Percentiles rank a stretch among this genome's conserved stretches.
Conservation (phyloP, 441 rosid genomes). For the Syzygium syzygioides region DNA sequence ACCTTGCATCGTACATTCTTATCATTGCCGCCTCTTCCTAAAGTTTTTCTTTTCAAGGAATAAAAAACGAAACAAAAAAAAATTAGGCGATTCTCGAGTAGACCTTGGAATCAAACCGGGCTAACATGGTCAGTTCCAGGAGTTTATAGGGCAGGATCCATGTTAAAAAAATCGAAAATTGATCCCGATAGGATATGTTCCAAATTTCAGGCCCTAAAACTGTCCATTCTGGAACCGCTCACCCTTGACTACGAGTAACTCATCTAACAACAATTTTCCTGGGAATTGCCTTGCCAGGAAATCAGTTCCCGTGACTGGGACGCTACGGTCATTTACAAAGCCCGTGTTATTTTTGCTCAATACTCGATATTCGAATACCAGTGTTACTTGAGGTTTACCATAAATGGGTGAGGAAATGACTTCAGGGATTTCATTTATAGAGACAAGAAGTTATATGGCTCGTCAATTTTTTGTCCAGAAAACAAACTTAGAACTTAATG, state of each 20-base stretch:
- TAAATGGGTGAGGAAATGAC: neutral
- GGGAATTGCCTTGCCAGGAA: rapidly evolving
- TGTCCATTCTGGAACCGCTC: rapidly evolving
- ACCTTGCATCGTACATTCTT: rapidly evolving
- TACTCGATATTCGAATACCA: neutral
- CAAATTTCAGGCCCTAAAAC: rapidly evolving
- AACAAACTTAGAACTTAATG: neutral
- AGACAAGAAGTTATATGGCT: neutral
- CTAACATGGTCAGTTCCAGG: rapidly evolving
- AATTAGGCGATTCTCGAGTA: rapidly evolving
- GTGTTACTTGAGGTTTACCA: neutral
- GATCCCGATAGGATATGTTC: no score
- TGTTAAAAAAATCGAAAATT: neutral
- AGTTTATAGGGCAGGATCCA: rapidly evolving
- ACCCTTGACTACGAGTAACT: rapidly evolving
- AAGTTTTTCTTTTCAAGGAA: neutral
- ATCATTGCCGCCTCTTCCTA: neutral
- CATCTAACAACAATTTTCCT: rapidly evolving
- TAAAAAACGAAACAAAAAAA: neutral
- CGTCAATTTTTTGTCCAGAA: neutral
- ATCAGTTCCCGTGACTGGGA: neutral
- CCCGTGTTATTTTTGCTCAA: neutral
- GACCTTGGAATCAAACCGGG: rapidly evolving
- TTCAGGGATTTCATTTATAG: neutral
- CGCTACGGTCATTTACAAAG: neutral